Conservation (phyloP, 2,329 filamentous ascomycete genomes). For the Aspergillus calidoustus region DNA sequence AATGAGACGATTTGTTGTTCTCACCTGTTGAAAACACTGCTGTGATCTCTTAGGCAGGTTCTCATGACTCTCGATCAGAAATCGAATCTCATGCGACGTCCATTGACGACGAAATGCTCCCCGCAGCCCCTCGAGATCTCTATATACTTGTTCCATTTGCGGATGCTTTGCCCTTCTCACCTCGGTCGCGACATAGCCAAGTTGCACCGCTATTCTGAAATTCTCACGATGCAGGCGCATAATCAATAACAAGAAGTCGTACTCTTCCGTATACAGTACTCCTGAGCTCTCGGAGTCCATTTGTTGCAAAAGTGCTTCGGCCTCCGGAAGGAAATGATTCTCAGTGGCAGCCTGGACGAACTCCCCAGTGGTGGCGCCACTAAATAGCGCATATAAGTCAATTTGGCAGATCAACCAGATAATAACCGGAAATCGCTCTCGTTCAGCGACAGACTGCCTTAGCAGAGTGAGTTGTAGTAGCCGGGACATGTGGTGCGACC, state of each 20-base stretch:
- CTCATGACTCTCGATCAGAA: slow-evolving; percentile 42
- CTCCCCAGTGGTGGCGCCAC: slow-evolving; percentile 56
- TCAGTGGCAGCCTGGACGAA: slow-evolving; percentile 55
- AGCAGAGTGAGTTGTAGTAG: slow-evolving; percentile 56
- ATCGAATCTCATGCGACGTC: slow-evolving; percentile 42
- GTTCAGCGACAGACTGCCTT: slow-evolving; percentile 49
- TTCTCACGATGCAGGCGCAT: slow-evolving; percentile 53
- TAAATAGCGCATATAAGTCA: slow-evolving; percentile 60
- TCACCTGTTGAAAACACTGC: slow-evolving; percentile 51
- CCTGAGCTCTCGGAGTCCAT: slow-evolving; percentile 40
- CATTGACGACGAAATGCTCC: slow-evolving; percentile 44
- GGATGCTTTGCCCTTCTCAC: slow-evolving; percentile 43
- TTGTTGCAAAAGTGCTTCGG: slow-evolving; percentile 43
- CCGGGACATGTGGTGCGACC: slow-evolving; percentile 59
- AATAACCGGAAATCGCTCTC: slow-evolving; percentile 55
- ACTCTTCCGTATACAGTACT: slow-evolving; percentile 43
- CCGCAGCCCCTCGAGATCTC: slow-evolving; percentile 43
- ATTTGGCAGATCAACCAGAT: slow-evolving; percentile 60
- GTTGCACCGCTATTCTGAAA: slow-evolving; percentile 48
- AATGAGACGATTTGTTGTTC: slow-evolving; percentile 17
- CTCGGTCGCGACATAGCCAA: slow-evolving; percentile 50
- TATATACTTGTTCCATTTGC: slow-evolving; percentile 32
- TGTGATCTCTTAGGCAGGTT: slow-evolving; percentile 41
- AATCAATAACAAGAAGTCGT: slow-evolving; percentile 44
- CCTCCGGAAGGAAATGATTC: slow-evolving; percentile 53